Conservation (phyloP, 2,329 filamentous ascomycete genomes). For the Metarhizium anisopliae region DNA sequence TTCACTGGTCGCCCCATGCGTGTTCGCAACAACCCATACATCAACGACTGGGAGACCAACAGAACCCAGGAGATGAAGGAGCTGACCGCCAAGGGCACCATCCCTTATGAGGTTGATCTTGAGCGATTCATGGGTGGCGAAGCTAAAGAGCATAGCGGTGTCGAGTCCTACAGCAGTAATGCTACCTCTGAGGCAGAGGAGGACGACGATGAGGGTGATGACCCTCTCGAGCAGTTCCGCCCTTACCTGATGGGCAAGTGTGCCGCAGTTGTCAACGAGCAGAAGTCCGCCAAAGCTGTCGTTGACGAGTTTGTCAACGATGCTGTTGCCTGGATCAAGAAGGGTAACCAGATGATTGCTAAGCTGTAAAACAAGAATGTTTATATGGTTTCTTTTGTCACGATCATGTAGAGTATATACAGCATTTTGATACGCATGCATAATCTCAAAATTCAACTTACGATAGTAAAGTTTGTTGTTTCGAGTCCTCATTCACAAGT, state of each 20-base stretch:
- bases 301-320: constrained; percentile 90
- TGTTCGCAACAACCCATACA: constrained; percentile 89
- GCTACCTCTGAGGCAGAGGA: constrained; percentile 53
- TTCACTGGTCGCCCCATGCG: constrained; percentile 95
- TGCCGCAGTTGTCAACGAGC: constrained; percentile 86
- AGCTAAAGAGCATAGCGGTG: constrained; percentile 48
- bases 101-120: constrained; percentile 90
- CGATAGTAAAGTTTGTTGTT: background rate
- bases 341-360: constrained; percentile 57
- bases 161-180: constrained; percentile 51
- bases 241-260: constrained; percentile 97
- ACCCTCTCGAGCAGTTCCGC: constrained; percentile 82
- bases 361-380: constrained; percentile 49
- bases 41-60: constrained; percentile 93
- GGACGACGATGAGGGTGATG: constrained; percentile 66
- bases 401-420: constrained; percentile 15
- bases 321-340: constrained; percentile 62
- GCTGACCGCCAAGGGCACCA: constrained; percentile 77
- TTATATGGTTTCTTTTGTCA: constrained; percentile 8
- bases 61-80: constrained; percentile 84
- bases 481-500: background rate
- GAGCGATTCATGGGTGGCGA: constrained; percentile 66
- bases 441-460: background rate
- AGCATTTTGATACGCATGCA: constrained; percentile 4
- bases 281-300: constrained; percentile 82